These are phyloP conservation scores for Knoxia roxburghii DNA, from an alignment of 257 asterid species.

Conservation along the genomic window DNA sequence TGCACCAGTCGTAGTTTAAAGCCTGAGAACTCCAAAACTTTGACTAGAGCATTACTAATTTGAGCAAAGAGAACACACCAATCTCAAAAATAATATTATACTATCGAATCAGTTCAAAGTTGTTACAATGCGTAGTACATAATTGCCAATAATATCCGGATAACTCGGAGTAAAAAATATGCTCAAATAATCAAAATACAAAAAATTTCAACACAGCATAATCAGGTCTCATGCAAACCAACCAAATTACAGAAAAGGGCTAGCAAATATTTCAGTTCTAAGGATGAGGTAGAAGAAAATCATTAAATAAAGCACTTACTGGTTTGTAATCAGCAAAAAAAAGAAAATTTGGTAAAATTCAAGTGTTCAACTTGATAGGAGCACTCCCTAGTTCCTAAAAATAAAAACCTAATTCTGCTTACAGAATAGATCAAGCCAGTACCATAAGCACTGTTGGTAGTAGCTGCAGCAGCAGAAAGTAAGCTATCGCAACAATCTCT, in stretches of 20 bases:
- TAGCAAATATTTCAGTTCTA: neutral
- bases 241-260: neutral
- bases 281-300: neutral
- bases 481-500: slow-evolving; percentile 81
- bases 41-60: neutral
- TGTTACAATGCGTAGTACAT: neutral
- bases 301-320: neutral
- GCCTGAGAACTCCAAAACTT: neutral
- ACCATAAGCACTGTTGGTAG: slow-evolving; percentile 93
- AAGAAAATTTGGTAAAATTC: neutral
- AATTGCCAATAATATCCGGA: neutral
- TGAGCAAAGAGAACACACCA: neutral
- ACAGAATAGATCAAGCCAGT: slow-evolving; percentile 11
- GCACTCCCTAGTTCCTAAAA: neutral
- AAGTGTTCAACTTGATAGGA: neutral
- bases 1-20: neutral
- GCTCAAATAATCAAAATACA: neutral
- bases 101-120: neutral
- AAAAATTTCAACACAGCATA: neutral
- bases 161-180: neutral
- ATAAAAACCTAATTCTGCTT: neutral
- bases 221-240: neutral
- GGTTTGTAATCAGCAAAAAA: neutral
- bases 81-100: neutral
- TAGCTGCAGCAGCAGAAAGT: slow-evolving; percentile 96